Percentiles rank a stretch among this genome's conserved stretches.
These are phyloP conservation scores for Lenzites betulinus DNA, from an alignment of 768 basidiomycete genomes.

Conservation along the genomic window DNA sequence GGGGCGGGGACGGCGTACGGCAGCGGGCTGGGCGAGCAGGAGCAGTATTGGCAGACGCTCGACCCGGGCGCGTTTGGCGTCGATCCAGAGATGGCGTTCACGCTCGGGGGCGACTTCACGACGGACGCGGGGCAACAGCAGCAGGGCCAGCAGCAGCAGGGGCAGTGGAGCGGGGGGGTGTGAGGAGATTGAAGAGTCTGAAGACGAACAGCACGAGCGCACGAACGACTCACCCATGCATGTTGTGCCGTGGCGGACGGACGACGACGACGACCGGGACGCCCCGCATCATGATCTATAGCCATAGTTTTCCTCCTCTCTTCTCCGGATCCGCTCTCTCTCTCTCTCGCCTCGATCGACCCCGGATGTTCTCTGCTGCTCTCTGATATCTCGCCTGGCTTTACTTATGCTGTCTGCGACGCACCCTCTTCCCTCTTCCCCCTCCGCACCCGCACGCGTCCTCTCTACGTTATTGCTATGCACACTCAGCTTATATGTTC, in stretches of 20 bases:
- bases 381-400: background rate
- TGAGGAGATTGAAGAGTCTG: background rate
- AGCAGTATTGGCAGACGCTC: slow-evolving; percentile 53
- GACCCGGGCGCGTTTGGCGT: slow-evolving; percentile 74
- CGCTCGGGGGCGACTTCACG: slow-evolving; percentile 40
- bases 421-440: too few relatives aligned
- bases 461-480: slow-evolving; percentile 16
- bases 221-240: too few relatives aligned
- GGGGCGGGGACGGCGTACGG: background rate
- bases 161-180: background rate
- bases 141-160: too few relatives aligned
- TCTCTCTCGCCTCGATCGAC: too few relatives aligned
- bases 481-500: background rate
- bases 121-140: slow-evolving; percentile 5
- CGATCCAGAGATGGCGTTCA: slow-evolving; percentile 79
- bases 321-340: background rate
- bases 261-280: background rate
- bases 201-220: too few relatives aligned
- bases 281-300: background rate
- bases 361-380: background rate
- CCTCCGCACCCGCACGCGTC: background rate
- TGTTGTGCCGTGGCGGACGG: too few relatives aligned
- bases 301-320: slow-evolving; percentile 5
- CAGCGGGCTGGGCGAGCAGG: slow-evolving; percentile 37
- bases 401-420: background rate